These are phyloP conservation scores for Nectriaceae sp. DNA, from an alignment of 2,329 filamentous ascomycete species.

Conservation along the genomic window DNA sequence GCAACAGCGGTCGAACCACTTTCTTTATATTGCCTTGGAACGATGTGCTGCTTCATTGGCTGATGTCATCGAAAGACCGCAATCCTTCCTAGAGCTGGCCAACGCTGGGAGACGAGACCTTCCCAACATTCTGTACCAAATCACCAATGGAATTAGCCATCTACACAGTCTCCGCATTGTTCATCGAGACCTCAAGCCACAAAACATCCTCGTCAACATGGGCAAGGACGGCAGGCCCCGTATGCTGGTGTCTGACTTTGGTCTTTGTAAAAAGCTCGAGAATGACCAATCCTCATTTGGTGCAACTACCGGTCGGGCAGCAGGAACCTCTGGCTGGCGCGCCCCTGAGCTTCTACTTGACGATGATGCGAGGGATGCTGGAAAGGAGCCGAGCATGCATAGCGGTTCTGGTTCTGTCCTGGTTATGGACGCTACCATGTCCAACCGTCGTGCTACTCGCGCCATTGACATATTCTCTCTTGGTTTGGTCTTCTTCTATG, in stretches of 20 bases:
- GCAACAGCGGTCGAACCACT: constrained; percentile 83
- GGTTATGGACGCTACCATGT: constrained; percentile 58
- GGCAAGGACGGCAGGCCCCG: constrained; percentile 71
- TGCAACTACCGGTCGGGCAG: constrained; percentile 89
- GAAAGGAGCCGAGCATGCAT: constrained; percentile 55
- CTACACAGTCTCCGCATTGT: constrained; percentile 92
- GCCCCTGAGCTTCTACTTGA: constrained; percentile 89
- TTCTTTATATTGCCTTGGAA: constrained; percentile 95
- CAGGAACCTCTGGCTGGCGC: constrained; percentile 94
- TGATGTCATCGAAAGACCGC: constrained; percentile 81
- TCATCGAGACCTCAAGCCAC: constrained; percentile 94
- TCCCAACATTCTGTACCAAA: constrained; percentile 80
- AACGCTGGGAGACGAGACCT: constrained; percentile 73
- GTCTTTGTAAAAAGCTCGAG: constrained; percentile 94
- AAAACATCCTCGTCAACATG: constrained; percentile 89
- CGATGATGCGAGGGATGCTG: constrained; percentile 62
- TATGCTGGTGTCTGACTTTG: constrained; percentile 96
- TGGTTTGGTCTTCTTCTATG: constrained; percentile 97
- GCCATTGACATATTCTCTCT: constrained; percentile 98
- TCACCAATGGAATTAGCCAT: constrained; percentile 85
- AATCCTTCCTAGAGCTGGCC: constrained; percentile 68
- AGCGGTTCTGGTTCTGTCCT: constrained; percentile 63
- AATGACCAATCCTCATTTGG: constrained; percentile 93
- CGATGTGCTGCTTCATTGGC: constrained; percentile 91
- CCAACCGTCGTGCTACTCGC: constrained; percentile 77